Conservation (phyloP, 1,284 basidiomycete species). For the Retiboletus flavoniger region DNA sequence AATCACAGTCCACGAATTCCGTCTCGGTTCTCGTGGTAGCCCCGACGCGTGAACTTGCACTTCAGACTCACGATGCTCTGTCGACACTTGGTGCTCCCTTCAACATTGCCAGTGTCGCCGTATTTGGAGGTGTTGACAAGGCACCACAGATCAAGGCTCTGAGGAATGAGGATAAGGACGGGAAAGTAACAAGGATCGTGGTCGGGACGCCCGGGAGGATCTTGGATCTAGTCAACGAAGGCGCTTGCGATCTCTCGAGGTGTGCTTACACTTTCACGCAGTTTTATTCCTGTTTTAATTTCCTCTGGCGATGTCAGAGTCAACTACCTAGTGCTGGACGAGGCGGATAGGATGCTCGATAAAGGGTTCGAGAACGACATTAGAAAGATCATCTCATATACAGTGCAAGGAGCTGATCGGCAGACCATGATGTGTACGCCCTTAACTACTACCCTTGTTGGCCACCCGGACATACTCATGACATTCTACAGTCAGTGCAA, state of each 20-base stretch:
- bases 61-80: constrained; percentile 91
- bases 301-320: constrained; percentile 51
- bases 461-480: neutral
- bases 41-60: constrained; percentile 91
- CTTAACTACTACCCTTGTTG: neutral
- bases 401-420: constrained; percentile 62
- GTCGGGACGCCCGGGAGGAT: constrained; percentile 96
- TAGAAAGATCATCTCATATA: constrained; percentile 82
- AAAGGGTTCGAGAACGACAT: constrained; percentile 99
- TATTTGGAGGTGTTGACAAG: constrained; percentile 93
- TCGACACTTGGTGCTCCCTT: constrained; percentile 75
- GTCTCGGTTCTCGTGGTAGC: constrained; percentile 86
- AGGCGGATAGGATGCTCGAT: constrained; percentile 98
- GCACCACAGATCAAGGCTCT: constrained; percentile 72
- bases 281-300: neutral
- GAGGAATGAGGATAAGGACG: constrained; percentile 48
- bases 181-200: constrained; percentile 49
- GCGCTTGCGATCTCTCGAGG: constrained; percentile 78
- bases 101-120: constrained; percentile 56
- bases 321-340: constrained; percentile 91
- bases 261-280: constrained; percentile 36
- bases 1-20: constrained; percentile 25
- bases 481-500: constrained; percentile 78
- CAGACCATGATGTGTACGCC: constrained; percentile 91
- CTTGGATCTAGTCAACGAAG: constrained; percentile 85